Conservation (phyloP, 2,329 filamentous ascomycete species). For the Colletotrichum sp. region DNA sequence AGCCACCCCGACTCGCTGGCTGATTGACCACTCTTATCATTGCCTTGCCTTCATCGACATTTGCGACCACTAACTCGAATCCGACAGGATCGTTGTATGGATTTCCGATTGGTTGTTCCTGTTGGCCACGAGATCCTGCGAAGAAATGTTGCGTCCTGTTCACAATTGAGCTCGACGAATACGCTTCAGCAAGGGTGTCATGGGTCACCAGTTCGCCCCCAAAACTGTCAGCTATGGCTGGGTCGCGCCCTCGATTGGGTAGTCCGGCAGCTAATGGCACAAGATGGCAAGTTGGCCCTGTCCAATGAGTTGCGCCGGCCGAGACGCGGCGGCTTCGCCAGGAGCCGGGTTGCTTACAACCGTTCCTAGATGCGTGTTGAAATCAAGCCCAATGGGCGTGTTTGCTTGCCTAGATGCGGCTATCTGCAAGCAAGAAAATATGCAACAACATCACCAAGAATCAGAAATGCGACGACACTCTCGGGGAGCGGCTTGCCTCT, state of each 20-base stretch:
- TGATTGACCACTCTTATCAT: neutral
- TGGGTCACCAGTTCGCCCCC: neutral
- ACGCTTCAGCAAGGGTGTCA: neutral
- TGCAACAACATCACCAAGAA: neutral
- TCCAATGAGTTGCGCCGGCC: neutral
- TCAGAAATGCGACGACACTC: neutral
- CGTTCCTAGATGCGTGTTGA: neutral
- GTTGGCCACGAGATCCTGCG: neutral
- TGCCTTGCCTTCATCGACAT: neutral
- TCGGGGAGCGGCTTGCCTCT: neutral
- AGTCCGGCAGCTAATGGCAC: neutral
- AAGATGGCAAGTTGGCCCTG: neutral
- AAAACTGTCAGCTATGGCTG: neutral
- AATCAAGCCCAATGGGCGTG: neutral
- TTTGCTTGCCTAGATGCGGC: neutral
- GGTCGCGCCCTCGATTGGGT: neutral
- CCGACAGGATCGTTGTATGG: neutral
- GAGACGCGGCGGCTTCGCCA: neutral
- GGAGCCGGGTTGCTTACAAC: neutral
- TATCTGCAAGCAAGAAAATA: neutral
- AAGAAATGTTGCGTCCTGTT: neutral
- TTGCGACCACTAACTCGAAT: neutral
- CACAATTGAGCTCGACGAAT: neutral
- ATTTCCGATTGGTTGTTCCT: neutral
- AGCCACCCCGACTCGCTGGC: slow-evolving; percentile 14